Evolutionary conservation across 139 green algal genomes (phyloP), one percentile per base, ranked within the genome.

Genomic region (Volvox africanus): DNA sequence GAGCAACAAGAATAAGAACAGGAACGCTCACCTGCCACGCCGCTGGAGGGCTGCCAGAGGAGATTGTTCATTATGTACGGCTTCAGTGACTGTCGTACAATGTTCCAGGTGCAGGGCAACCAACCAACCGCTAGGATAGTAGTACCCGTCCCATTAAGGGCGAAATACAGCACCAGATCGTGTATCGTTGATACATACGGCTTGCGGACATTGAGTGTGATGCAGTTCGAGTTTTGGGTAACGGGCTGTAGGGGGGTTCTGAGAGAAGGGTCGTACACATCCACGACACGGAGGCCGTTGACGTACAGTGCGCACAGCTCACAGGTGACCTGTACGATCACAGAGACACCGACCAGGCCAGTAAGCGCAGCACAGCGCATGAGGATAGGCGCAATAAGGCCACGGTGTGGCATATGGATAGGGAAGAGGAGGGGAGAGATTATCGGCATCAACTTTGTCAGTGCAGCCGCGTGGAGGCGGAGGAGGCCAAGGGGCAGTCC

Each of bases 21-120:
- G 6, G 9, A 28, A 26, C 12, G 30, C 50, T 28, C 80, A 89
- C 83, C 83, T 16, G 83, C 83, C 1, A 80, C 83, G 2, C 83
- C 83, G 12, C 67, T 81, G 24, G 22, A 26, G 26, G 83, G 83
- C 67, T 68, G 28, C 83, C 83, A 89, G 20, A 89, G 22, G 26
- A 81, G 67, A 33, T 67, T 67, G 83, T 62, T 89, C 30, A 62
- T 30, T 18, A 68, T 13, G 26, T 55, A 65, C 13, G 67, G 30
- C 24, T 0, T 30, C 13, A 89, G 9, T 33, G 32, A 50, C 61
- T 14, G 55, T 26, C 35, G 18, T 36, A 28, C 24, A 2, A 0
- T 36, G 81, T 12, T 44, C 12, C 1, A 61, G 24, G 28, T 65
- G 83, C 83, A 89, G 24, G 83, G 83, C 67, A 69, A 62, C 82